These are phyloP conservation scores for Colletotrichum sidae DNA, from an alignment of 2,329 filamentous ascomycete species.

Conservation along the genomic window DNA sequence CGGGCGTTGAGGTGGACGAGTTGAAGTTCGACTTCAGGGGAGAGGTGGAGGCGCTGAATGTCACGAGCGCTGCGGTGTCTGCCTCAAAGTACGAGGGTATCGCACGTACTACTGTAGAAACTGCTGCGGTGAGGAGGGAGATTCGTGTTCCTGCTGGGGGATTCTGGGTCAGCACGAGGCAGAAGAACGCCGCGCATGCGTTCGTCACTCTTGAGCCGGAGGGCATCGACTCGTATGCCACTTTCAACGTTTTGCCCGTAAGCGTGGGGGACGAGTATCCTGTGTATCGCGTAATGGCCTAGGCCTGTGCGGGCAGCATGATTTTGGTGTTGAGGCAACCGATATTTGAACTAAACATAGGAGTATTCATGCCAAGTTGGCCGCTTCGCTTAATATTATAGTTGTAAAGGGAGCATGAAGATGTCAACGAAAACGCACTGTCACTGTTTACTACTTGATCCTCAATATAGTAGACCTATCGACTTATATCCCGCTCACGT, in stretches of 20 bases:
- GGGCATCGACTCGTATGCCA: slow-evolving; percentile 48
- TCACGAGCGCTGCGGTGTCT: slow-evolving; percentile 40
- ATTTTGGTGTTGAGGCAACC: not conserved
- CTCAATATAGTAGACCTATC: too few relatives aligned
- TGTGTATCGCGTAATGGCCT: slow-evolving; percentile 41
- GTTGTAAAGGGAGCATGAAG: too few relatives aligned
- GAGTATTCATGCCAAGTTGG: not conserved
- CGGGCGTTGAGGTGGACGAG: slow-evolving; percentile 43
- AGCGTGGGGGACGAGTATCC: slow-evolving; percentile 46
- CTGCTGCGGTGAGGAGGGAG: slow-evolving; percentile 36
- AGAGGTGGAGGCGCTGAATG: slow-evolving; percentile 44
- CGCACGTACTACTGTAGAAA: slow-evolving; percentile 40
- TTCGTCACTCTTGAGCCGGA: slow-evolving; percentile 47
- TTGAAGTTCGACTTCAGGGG: slow-evolving; percentile 41
- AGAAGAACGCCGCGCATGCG: slow-evolving; percentile 46
- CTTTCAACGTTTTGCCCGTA: slow-evolving; percentile 45
- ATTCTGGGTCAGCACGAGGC: slow-evolving; percentile 46
- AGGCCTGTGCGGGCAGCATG: not conserved
- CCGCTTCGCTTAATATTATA: not conserved
- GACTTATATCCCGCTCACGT: not conserved
- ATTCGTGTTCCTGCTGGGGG: slow-evolving; percentile 44
- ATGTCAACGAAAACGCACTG: too few relatives aligned
- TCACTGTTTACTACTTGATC: too few relatives aligned
- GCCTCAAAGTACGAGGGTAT: slow-evolving; percentile 44
- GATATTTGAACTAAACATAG: not conserved